A percentile compares a stretch with the other conserved stretches of the same genome.
These are phyloP conservation scores for Flaveria brownii DNA, from an alignment of 129 eudicot genomes.

Conservation along the genomic window DNA sequence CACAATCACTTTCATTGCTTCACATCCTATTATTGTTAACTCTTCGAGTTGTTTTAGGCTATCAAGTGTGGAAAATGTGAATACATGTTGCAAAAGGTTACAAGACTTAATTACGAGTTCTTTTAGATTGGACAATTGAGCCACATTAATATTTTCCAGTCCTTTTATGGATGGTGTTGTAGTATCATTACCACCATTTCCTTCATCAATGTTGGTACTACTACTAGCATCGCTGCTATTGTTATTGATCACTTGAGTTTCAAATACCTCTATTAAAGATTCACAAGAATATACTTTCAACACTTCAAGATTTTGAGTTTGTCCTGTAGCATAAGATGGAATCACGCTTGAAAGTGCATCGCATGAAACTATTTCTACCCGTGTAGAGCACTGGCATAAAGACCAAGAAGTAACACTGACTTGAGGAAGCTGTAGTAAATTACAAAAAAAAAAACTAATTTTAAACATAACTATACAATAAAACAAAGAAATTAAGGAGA, in stretches of 20 bases:
- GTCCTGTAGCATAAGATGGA: too few species aligned
- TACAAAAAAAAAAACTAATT: too few species aligned
- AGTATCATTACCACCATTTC: not conserved
- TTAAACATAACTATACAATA: not conserved
- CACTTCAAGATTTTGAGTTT: too few species aligned
- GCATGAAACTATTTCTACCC: too few species aligned
- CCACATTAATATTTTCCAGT: not conserved
- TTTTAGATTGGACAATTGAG: not conserved
- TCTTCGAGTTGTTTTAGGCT: not conserved
- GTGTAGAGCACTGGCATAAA: too few species aligned
- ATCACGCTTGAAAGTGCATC: too few species aligned
- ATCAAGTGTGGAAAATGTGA: constrained; percentile 14
- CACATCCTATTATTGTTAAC: not conserved
- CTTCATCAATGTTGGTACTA: not conserved
- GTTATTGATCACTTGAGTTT: too few species aligned
- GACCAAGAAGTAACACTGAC: not conserved
- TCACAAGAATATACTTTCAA: too few species aligned
- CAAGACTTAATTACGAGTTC: not conserved
- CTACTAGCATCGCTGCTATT: too few species aligned
- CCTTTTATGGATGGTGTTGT: not conserved
- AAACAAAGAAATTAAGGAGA: too few species aligned
- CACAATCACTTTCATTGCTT: constrained; percentile 21
- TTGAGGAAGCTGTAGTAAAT: not conserved
- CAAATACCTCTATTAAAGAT: too few species aligned
- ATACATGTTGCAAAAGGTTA: constrained; percentile 1